Conservation (phyloP, 2,329 filamentous ascomycete genomes). For the Colletotrichum sidae region DNA sequence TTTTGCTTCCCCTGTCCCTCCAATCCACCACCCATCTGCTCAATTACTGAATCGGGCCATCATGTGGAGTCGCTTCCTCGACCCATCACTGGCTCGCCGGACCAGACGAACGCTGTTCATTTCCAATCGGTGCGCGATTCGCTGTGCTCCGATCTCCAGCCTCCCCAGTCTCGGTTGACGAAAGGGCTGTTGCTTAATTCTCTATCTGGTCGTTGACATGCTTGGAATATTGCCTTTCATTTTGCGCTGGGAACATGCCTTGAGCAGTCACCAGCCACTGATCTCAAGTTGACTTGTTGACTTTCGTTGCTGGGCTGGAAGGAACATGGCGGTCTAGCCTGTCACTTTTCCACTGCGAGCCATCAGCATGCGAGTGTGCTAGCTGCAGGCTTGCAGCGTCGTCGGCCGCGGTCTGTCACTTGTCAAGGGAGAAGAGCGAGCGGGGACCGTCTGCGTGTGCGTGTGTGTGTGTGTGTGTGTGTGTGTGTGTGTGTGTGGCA, state of each 20-base stretch:
- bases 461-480: conserved; percentile 5
- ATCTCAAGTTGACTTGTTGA: conserved; percentile 2
- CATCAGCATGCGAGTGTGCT: not conserved
- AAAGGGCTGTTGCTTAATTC: conserved; percentile 12
- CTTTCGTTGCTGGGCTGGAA: conserved; percentile 14
- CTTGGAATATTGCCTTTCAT: conserved; percentile 11
- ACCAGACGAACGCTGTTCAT: conserved; percentile 36
- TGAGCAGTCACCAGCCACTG: not conserved
- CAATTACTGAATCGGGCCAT: conserved; percentile 31
- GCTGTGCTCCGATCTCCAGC: conserved; percentile 28
- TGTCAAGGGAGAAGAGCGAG: conserved; percentile 9
- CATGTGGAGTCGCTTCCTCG: conserved; percentile 22
- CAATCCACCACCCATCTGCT: conserved; percentile 31
- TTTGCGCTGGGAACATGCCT: not conserved
- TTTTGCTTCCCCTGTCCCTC: not conserved
- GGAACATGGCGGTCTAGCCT: conserved; percentile 2
- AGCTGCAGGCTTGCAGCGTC: not conserved
- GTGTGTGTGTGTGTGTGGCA: conserved; percentile 23
- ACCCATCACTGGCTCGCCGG: conserved; percentile 15
- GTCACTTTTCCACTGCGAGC: not conserved
- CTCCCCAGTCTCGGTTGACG: conserved; percentile 17
- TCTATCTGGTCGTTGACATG: conserved; percentile 11
- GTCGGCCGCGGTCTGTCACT: not conserved
- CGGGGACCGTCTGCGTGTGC: not conserved
- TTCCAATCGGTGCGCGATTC: conserved; percentile 34